Conservation (phyloP, 768 basidiomycete species). For the Russula emetica region DNA sequence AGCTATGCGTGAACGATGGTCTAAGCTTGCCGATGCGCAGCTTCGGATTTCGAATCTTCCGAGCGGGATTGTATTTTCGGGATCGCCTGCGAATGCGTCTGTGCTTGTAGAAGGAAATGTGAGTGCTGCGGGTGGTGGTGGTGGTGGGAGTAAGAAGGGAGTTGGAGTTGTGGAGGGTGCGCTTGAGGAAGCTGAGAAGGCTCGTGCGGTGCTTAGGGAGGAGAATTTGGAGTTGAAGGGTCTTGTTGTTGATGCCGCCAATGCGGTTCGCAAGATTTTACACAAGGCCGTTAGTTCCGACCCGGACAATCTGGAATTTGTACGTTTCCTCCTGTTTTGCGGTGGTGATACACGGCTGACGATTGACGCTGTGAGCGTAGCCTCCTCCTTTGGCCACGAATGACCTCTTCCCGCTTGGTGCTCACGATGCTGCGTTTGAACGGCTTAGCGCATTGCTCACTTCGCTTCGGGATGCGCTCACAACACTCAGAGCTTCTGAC, state of each 20-base stretch:
- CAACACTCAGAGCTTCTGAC: constrained; percentile 2
- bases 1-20: constrained; percentile 68
- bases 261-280: constrained; percentile 56
- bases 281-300: constrained; percentile 41
- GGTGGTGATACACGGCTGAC: constrained; percentile 10
- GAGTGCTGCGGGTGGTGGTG: constrained; percentile 38
- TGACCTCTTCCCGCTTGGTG: constrained; percentile 32
- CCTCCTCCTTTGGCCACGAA: constrained; percentile 29
- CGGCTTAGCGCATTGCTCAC: constrained; percentile 31
- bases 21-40: constrained; percentile 65
- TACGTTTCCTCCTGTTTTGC: constrained; percentile 29
- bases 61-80: constrained; percentile 37
- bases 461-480: constrained; percentile 31
- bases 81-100: constrained; percentile 50
- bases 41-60: constrained; percentile 44
- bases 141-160: constrained; percentile 39
- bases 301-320: constrained; percentile 47
- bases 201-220: constrained; percentile 54
- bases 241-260: constrained; percentile 57
- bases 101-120: constrained; percentile 32
- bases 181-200: constrained; percentile 67
- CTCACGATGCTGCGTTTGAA: constrained; percentile 30
- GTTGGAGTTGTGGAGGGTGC: constrained; percentile 59
- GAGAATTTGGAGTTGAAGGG: constrained; percentile 62
- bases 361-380: constrained; percentile 16